Conservation (phyloP, 208 protist genomes). For the Leishmania turanica region DNA sequence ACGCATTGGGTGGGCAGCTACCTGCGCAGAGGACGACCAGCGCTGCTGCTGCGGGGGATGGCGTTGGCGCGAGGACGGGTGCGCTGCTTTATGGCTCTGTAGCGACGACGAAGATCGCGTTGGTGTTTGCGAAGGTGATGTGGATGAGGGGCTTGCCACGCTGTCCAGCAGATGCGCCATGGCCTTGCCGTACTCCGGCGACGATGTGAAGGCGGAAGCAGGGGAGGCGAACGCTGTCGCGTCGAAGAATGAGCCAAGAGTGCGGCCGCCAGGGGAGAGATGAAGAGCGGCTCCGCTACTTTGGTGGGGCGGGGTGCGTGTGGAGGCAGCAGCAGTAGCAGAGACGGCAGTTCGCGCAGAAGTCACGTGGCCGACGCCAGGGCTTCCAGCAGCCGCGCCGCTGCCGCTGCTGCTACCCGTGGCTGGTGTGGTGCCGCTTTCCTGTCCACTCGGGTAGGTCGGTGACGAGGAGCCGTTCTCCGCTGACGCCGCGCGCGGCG, state of each 20-base stretch:
- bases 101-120: slow-evolving; percentile 8
- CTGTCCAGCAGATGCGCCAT: slow-evolving; percentile 37
- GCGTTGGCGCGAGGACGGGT: background rate
- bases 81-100: background rate
- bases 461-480: slow-evolving; percentile 19
- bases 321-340: background rate
- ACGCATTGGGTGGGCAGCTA: background rate
- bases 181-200: slow-evolving; percentile 9
- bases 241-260: slow-evolving; percentile 16
- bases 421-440: slow-evolving; percentile 1
- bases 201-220: slow-evolving; percentile 6
- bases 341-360: background rate
- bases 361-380: background rate
- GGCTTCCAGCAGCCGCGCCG: background rate
- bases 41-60: slow-evolving; percentile 1
- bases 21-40: background rate
- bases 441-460: slow-evolving; percentile 8
- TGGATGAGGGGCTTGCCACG: slow-evolving; percentile 19
- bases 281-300: background rate
- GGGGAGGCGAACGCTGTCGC: slow-evolving; percentile 21
- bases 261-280: background rate
- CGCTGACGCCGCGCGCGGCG: slow-evolving; percentile 6
- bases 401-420: slow-evolving; percentile 6
- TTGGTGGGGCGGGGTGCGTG: slow-evolving; percentile 1
- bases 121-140: slow-evolving; percentile 17